phyloP scores from a whole-genome alignment of 768 basidiomycete species.

The Leccinum uliginosum region DNA sequence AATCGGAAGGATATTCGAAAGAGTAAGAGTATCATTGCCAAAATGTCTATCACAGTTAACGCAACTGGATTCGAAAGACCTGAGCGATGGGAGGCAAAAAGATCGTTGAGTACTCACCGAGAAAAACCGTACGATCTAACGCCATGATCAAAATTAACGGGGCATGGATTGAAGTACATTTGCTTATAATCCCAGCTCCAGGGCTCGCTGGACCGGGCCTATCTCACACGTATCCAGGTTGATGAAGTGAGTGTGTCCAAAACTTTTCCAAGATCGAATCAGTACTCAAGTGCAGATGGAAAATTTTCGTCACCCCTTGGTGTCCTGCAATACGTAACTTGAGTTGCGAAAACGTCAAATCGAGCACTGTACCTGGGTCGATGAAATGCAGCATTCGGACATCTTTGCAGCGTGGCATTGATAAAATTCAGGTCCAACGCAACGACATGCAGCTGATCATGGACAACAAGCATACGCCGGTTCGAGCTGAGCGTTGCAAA shows the following conservation, averaged over 20 bases:
- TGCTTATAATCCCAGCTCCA: neutral
- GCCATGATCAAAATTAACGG: neutral
- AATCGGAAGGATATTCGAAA: conserved; percentile 15
- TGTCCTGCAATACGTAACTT: neutral
- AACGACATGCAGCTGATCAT: neutral
- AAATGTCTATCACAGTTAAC: conserved; percentile 1
- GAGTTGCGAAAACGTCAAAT: neutral
- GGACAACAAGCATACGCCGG: neutral
- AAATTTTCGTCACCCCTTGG: neutral
- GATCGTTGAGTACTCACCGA: neutral
- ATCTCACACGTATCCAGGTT: neutral
- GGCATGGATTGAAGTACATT: neutral
- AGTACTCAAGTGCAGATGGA: neutral
- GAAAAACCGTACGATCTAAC: neutral
- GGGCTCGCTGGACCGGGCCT: neutral
- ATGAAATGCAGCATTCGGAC: neutral
- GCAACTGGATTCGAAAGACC: conserved; percentile 1
- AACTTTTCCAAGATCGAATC: neutral
- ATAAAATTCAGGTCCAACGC: neutral
- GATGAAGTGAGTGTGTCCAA: neutral
- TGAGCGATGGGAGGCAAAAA: neutral
- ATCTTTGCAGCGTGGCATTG: neutral
- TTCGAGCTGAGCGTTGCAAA: neutral
- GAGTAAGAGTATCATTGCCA: conserved; percentile 8
- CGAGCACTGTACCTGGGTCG: neutral